Conservation (phyloP, 768 basidiomycete genomes). For the Macrolepiota fuliginosa region DNA sequence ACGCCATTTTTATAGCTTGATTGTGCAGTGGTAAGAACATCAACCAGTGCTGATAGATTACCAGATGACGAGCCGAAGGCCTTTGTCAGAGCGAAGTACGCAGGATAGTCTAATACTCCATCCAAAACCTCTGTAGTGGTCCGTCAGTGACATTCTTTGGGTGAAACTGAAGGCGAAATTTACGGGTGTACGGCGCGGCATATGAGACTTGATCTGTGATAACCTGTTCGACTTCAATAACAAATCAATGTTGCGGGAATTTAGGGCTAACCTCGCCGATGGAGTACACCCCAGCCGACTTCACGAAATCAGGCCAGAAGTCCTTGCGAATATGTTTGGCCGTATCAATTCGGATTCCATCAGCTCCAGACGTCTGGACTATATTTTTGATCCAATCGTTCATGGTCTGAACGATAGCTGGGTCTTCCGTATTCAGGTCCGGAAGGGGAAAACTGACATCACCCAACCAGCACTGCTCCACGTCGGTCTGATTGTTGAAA, state of each 20-base stretch:
- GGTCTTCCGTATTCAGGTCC: slow-evolving; percentile 71
- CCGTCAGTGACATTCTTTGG: neutral
- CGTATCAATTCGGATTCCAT: slow-evolving; percentile 72
- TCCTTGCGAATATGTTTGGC: slow-evolving; percentile 55
- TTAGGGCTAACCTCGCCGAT: slow-evolving; percentile 58
- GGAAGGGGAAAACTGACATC: slow-evolving; percentile 61
- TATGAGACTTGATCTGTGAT: slow-evolving; percentile 21
- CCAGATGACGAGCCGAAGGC: slow-evolving; percentile 53
- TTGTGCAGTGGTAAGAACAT: slow-evolving; percentile 34
- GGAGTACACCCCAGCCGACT: slow-evolving; percentile 64
- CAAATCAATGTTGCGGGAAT: neutral
- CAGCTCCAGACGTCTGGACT: slow-evolving; percentile 56
- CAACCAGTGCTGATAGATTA: slow-evolving; percentile 39
- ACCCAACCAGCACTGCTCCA: slow-evolving; percentile 76
- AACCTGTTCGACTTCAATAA: slow-evolving; percentile 16
- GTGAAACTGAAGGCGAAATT: neutral
- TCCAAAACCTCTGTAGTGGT: slow-evolving; percentile 43
- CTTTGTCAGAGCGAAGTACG: slow-evolving; percentile 46
- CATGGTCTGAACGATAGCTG: slow-evolving; percentile 48
- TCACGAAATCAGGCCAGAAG: slow-evolving; percentile 68
- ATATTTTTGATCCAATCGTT: slow-evolving; percentile 59
- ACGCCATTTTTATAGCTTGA: slow-evolving; percentile 35
- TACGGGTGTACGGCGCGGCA: slow-evolving; percentile 39
- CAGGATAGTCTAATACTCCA: slow-evolving; percentile 60
- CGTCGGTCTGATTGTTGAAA: slow-evolving; percentile 52